Base-by-base conservation (phyloP, 805 yeast species). In the Metschnikowia gruessii region DNA sequence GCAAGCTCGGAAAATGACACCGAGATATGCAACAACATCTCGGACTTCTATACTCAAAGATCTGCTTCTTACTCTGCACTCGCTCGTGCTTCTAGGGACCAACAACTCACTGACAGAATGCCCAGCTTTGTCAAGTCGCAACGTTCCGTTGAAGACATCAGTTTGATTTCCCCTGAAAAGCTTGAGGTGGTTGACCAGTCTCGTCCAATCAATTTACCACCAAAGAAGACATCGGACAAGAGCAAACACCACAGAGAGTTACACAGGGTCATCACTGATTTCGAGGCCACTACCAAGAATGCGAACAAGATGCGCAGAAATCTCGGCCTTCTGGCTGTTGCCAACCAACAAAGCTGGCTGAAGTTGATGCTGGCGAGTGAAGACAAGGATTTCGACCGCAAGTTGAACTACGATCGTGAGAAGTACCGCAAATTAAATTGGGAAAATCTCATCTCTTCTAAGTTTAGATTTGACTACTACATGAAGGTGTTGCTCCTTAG, bases 171-270 rank as follows among this genome's bases (percentile, higher is more conserved):
- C 1, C 75, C 72, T 1, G 85, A 83, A 56, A 84, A 84, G 54
- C 59, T 81, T 31, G 73, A 72, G 19, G 62, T 66, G 10, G 63
- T 83, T 31, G 75, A 83, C 42, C 80, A 79, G 37, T 76, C 88
- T 1, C 72, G 91, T 54, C 91, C 91, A 3, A 75, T 81, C 41
- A 81, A 87, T 77, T 61, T 83, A 37, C 91, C 91, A 5, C 89
- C 89, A 5, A 84, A 84, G 59, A 68, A 71, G 33, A 57, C 65
- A 3, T 60, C 58, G 11, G 91, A 84, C 56, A 74, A 74, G 35
- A 60, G 66, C 29, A 70, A 70, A 46, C 91, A 84, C 57, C 82
- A 81, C 54, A 69, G 65, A 40, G 82, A 83, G 57, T 74, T 83
- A 45, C 66, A 73, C 38, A 69, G 68, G 63, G 53, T 73, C 22